These are phyloP conservation scores for Lasiosphaeria miniovina DNA, from an alignment of 495 filamentous ascomycete genomes.

Conservation along the genomic window DNA sequence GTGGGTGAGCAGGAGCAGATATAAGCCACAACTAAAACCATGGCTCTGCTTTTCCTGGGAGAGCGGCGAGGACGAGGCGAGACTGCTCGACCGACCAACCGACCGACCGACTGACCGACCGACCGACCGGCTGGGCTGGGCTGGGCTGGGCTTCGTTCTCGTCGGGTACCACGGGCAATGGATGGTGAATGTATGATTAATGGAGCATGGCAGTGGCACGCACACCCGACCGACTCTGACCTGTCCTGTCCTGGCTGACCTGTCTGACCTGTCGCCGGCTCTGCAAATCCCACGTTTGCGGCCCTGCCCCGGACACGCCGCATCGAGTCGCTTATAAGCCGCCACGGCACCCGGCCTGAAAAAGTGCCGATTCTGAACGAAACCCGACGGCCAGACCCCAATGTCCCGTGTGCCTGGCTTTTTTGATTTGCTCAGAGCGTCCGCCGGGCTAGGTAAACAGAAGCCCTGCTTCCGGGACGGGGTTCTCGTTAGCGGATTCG, in stretches of 20 bases:
- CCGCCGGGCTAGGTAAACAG: too few species aligned
- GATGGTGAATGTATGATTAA: too few species aligned
- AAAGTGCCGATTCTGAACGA: neutral
- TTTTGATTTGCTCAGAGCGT: too few species aligned
- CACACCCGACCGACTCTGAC: too few species aligned
- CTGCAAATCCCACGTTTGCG: conserved; percentile 1
- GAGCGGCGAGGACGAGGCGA: too few species aligned
- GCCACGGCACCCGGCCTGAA: neutral
- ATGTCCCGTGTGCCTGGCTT: too few species aligned
- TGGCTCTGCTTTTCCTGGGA: neutral
- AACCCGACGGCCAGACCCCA: too few species aligned
- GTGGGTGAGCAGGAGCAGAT: neutral
- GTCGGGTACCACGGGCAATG: neutral
- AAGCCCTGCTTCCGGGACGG: too few species aligned
- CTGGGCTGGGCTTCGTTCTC: neutral
- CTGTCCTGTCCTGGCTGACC: too few species aligned
- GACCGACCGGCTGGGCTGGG: neutral
- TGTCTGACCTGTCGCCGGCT: neutral
- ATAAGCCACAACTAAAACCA: neutral
- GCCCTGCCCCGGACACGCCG: neutral
- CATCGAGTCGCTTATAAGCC: neutral
- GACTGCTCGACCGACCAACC: too few species aligned
- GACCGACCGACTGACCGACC: neutral
- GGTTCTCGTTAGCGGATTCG: too few species aligned
- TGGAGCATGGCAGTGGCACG: too few species aligned